These are phyloP conservation scores for Medicago ruthenica DNA, from an alignment of 306 rosid species.

Conservation along the genomic window DNA sequence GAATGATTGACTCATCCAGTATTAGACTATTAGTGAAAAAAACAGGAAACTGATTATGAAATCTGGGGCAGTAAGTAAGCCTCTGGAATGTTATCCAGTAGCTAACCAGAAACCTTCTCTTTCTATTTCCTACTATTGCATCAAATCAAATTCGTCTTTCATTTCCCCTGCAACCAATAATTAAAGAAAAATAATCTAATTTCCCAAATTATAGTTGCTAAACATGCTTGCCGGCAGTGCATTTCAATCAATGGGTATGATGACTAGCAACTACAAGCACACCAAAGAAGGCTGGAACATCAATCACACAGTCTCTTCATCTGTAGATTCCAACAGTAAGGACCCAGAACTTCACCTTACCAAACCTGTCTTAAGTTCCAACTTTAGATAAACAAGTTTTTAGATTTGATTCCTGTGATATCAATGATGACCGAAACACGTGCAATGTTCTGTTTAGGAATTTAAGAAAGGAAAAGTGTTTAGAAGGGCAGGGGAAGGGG, in stretches of 20 bases:
- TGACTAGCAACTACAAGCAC: no score
- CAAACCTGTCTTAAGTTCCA: background rate
- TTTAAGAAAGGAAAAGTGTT: background rate
- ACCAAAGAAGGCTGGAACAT: background rate
- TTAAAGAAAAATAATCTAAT: no score
- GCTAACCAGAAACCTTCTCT: background rate
- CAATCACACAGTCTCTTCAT: constrained; percentile 2
- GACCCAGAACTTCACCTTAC: background rate
- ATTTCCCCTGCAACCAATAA: no score
- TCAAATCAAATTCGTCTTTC: background rate
- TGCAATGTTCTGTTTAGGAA: background rate
- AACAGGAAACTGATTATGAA: background rate
- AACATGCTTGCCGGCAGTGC: no score
- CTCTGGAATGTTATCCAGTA: background rate
- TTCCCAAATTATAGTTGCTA: no score
- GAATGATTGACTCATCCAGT: background rate
- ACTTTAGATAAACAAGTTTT: background rate
- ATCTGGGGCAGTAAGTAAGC: background rate
- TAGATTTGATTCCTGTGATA: background rate
- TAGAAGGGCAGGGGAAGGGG: no score
- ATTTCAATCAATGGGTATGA: no score
- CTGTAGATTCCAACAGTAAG: background rate
- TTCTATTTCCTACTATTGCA: background rate
- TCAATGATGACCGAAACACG: background rate
- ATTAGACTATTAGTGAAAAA: background rate